Percentiles rank a stretch among this genome's conserved stretches.
Evolutionary conservation across 1,284 basidiomycete genomes (phyloP).

Genomic region (Paramarasmius palmivorus): DNA sequence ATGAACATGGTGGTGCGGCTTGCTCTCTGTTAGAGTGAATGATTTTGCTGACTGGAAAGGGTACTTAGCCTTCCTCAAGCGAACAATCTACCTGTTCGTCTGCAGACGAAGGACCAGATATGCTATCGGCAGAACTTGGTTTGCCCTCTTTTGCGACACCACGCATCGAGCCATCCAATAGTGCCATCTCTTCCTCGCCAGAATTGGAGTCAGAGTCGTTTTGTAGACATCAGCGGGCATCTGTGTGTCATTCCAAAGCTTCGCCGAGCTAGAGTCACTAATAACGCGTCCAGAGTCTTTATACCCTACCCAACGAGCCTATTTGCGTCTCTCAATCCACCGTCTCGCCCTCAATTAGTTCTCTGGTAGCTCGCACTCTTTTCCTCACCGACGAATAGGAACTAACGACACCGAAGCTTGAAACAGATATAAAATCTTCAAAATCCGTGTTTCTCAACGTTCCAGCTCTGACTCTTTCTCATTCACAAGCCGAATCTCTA

Average conservation of each 20-base stretch:
- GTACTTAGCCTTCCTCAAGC: neutral
- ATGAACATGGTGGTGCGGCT: too few relatives aligned
- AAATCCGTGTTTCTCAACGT: neutral
- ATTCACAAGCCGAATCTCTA: too few relatives aligned
- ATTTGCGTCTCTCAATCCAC: constrained; percentile 17
- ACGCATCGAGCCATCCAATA: neutral
- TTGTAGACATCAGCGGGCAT: constrained; percentile 4
- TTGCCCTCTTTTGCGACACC: neutral
- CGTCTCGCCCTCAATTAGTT: neutral
- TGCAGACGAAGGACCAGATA: too few relatives aligned
- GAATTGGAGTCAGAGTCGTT: constrained; percentile 9
- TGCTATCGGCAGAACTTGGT: neutral
- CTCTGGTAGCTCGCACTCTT: neutral
- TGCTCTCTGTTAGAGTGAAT: too few relatives aligned
- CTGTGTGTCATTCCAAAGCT: constrained; percentile 2
- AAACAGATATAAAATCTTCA: too few relatives aligned
- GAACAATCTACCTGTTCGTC: neutral
- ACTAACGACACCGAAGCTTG: too few relatives aligned
- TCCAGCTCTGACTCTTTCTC: too few relatives aligned
- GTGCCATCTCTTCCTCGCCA: constrained; percentile 1
- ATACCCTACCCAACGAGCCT: constrained; percentile 29
- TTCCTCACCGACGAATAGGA: neutral
- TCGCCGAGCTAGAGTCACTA: neutral
- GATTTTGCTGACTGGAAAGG: neutral
- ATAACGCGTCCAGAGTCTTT: constrained; percentile 29